A percentile compares a stretch with the other conserved stretches of the same genome.
These are phyloP conservation scores for Phalaenopsis hybrid DNA, from an alignment of 116 monocot genomes.

Conservation along the genomic window DNA sequence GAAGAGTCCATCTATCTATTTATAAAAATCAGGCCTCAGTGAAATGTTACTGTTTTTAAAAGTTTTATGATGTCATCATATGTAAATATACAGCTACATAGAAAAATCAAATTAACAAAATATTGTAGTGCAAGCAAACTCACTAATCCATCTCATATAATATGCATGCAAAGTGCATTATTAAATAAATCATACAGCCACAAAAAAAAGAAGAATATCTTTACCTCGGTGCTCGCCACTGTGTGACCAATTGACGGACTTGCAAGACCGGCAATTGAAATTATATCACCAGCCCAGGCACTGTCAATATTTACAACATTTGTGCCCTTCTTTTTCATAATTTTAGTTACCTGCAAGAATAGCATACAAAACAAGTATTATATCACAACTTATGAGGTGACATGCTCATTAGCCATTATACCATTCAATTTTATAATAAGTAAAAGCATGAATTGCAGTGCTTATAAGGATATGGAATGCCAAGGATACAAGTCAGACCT, in stretches of 20 bases:
- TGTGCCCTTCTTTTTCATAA: slow-evolving; percentile 98
- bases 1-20: neutral
- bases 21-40: neutral
- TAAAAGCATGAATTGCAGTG: neutral
- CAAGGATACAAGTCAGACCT: neutral
- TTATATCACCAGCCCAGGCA: slow-evolving; percentile 95
- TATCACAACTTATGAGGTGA: neutral
- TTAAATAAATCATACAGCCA: neutral
- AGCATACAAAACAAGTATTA: neutral
- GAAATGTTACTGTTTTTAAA: neutral
- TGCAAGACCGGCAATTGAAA: slow-evolving; percentile 82
- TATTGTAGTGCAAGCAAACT: neutral
- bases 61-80: neutral
- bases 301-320: slow-evolving; percentile 57
- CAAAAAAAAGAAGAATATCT: neutral
- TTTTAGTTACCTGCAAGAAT: slow-evolving; percentile 60
- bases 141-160: neutral
- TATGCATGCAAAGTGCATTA: neutral
- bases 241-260: slow-evolving; percentile 95
- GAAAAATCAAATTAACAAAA: neutral
- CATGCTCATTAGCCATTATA: slow-evolving; percentile 1
- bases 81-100: neutral
- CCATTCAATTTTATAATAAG: neutral
- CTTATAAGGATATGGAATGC: neutral
- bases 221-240: slow-evolving; percentile 75